Percentiles rank a stretch among this genome's conserved stretches.
Conservation (phyloP, 805 yeast genomes). For the Saturnispora galanensis region DNA sequence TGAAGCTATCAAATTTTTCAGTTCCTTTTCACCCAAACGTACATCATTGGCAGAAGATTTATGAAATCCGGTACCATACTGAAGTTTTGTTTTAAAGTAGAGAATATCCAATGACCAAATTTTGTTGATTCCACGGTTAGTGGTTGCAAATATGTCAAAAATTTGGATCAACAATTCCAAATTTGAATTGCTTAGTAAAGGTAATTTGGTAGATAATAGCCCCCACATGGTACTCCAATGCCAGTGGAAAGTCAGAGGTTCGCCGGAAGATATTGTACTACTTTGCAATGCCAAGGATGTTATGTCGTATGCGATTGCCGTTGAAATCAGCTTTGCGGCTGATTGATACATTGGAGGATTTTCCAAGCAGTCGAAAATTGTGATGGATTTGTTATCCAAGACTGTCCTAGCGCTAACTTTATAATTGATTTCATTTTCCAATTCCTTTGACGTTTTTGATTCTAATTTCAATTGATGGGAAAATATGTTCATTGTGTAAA, state of each 20-base stretch:
- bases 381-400: conserved; percentile 34
- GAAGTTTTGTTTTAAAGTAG: conserved; percentile 10
- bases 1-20: conserved; percentile 17
- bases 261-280: not conserved
- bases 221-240: conserved; percentile 7
- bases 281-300: conserved; percentile 16
- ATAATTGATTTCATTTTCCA: conserved; percentile 30
- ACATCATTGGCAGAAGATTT: not conserved
- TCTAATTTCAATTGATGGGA: conserved; percentile 14
- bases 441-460: conserved; percentile 9
- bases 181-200: not conserved
- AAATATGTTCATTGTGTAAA: conserved; percentile 20
- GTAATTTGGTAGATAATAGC: conserved; percentile 2
- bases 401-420: conserved; percentile 40
- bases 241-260: conserved; percentile 1
- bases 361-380: conserved; percentile 20
- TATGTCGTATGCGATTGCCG: conserved; percentile 20
- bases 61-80: not conserved
- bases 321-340: conserved; percentile 15
- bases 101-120: conserved; percentile 8
- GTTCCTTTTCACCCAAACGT: conserved; percentile 11
- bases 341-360: conserved; percentile 9
- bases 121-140: conserved; percentile 1
- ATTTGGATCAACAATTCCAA: conserved; percentile 1
- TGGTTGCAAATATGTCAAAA: not conserved